A percentile compares a stretch with the other conserved stretches of the same genome.
phyloP scores from a whole-genome alignment of 108 stramenopile genomes.

The Epipyxis sp. region DNA sequence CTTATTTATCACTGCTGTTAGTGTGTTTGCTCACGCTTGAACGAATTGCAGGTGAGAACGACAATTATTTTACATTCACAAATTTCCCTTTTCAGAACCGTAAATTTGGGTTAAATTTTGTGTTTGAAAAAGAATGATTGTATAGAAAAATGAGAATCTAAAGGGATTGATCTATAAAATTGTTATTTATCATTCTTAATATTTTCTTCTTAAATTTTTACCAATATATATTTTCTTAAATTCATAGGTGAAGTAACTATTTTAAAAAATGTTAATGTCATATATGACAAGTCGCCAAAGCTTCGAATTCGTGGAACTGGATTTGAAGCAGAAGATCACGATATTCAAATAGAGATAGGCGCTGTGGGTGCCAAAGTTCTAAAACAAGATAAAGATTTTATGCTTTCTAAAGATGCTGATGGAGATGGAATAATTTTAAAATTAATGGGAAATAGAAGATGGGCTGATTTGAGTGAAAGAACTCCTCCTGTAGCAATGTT shows the following conservation, averaged over 20 bases:
- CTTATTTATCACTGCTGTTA: too few relatives aligned
- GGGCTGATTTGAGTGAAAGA: slow-evolving; percentile 21
- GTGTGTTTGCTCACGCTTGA: too few relatives aligned
- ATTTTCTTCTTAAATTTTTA: too few relatives aligned
- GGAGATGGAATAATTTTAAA: slow-evolving; percentile 15
- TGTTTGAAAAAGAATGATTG: too few relatives aligned
- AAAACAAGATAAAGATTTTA: slow-evolving; percentile 9
- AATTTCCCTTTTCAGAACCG: too few relatives aligned
- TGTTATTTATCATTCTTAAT: too few relatives aligned
- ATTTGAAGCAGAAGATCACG: slow-evolving; percentile 20
- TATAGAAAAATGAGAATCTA: too few relatives aligned
- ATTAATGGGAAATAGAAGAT: slow-evolving; percentile 6
- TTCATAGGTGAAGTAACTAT: not conserved
- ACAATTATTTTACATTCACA: too few relatives aligned
- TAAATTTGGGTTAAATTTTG: too few relatives aligned
- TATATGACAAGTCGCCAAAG: slow-evolving; percentile 27
- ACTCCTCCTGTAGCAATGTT: slow-evolving; percentile 26
- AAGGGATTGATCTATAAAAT: too few relatives aligned
- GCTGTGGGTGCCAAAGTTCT: not conserved
- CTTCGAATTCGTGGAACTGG: slow-evolving; percentile 15
- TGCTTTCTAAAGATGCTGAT: slow-evolving; percentile 6
- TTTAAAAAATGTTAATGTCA: not conserved
- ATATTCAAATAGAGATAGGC: slow-evolving; percentile 9
- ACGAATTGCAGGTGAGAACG: too few relatives aligned
- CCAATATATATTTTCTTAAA: too few relatives aligned